Percentiles rank a stretch among this genome's conserved stretches.
phyloP scores from a whole-genome alignment of 495 filamentous ascomycete species.

The Aspergillus affinis region DNA sequence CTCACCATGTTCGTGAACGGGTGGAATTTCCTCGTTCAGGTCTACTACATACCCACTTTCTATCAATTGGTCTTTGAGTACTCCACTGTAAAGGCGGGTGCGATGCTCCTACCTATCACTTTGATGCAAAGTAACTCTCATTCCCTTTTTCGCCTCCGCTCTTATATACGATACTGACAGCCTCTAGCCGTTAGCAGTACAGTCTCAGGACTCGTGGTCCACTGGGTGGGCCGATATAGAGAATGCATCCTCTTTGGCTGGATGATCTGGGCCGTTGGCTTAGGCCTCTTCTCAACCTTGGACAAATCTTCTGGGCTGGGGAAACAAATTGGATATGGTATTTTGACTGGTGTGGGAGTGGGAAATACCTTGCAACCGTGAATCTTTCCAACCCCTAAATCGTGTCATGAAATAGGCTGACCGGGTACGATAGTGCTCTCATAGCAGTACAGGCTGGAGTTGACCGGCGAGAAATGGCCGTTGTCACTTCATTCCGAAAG shows the following conservation, averaged over 20 bases:
- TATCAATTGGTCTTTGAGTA: conserved; percentile 56
- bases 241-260: conserved; percentile 54
- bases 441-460: conserved; percentile 55
- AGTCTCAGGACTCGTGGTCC: conserved; percentile 50
- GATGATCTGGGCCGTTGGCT: conserved; percentile 51
- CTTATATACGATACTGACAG: neutral
- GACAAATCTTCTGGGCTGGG: conserved; percentile 47
- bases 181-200: conserved; percentile 46
- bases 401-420: too few species aligned
- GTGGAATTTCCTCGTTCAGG: conserved; percentile 55
- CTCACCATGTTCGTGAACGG: conserved; percentile 56
- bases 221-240: conserved; percentile 53
- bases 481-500: conserved; percentile 55
- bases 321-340: conserved; percentile 53
- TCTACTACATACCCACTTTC: conserved; percentile 57
- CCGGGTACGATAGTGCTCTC: conserved; percentile 27
- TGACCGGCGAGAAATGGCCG: conserved; percentile 53
- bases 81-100: conserved; percentile 49
- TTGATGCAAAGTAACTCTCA: conserved; percentile 46
- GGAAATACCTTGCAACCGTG: conserved; percentile 55
- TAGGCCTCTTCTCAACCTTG: conserved; percentile 54
- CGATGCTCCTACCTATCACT: conserved; percentile 54
- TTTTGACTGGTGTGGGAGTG: conserved; percentile 52
- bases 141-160: neutral
- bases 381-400: conserved; percentile 6